phyloP scores from a whole-genome alignment of 768 basidiomycete species.

The Hortiboletus flavorubellus region DNA sequence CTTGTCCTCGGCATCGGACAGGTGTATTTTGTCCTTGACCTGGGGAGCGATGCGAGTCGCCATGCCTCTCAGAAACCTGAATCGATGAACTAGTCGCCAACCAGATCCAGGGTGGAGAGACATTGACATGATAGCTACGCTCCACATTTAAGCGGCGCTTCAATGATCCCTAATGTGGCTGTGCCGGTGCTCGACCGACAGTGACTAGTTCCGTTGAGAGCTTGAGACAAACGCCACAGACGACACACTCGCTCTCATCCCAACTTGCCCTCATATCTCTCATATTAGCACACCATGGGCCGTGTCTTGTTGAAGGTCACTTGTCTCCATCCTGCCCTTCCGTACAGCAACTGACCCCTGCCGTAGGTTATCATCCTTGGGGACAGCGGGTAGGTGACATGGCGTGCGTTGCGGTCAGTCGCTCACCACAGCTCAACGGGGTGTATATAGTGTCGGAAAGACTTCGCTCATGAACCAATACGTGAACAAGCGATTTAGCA shows the following conservation, averaged over 20 bases:
- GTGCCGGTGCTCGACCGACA: constrained; percentile 18
- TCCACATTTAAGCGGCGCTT: constrained; percentile 25
- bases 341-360: constrained; percentile 8
- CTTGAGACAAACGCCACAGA: constrained; percentile 11
- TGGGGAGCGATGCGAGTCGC: constrained; percentile 32
- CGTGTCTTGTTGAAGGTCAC: constrained; percentile 82
- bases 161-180: constrained; percentile 20
- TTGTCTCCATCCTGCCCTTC: neutral
- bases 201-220: neutral
- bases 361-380: constrained; percentile 95
- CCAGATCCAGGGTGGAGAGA: constrained; percentile 1
- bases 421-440: constrained; percentile 4
- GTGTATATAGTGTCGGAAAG: constrained; percentile 80
- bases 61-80: constrained; percentile 23
- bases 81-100: constrained; percentile 8
- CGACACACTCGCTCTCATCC: neutral
- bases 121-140: neutral
- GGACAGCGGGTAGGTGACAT: constrained; percentile 77
- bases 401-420: constrained; percentile 2
- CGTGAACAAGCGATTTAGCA: constrained; percentile 99
- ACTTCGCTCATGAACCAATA: constrained; percentile 99
- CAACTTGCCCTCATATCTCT: neutral
- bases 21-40: constrained; percentile 39
- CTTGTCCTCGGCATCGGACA: constrained; percentile 64
- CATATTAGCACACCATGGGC: constrained; percentile 51